These are phyloP conservation scores for Ensete ventricosum DNA, from an alignment of 176 grass and related monocot species.

Conservation along the genomic window DNA sequence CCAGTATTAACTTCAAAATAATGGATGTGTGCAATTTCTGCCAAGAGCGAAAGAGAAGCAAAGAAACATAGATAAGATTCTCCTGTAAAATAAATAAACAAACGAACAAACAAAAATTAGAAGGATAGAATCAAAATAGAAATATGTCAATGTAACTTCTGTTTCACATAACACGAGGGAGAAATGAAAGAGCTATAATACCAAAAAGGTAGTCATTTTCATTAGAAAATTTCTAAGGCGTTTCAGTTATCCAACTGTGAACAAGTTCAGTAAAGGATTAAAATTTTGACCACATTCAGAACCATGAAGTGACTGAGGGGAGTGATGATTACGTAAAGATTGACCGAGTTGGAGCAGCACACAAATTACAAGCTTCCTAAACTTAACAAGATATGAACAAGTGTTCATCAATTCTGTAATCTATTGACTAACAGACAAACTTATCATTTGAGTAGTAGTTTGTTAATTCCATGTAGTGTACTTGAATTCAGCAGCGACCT, in stretches of 20 bases:
- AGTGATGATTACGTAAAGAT: too few species aligned
- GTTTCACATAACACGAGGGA: neutral
- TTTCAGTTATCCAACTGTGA: too few species aligned
- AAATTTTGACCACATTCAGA: too few species aligned
- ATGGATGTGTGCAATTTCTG: slow-evolving; percentile 41
- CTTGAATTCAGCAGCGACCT: neutral
- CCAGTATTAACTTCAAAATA: slow-evolving; percentile 42
- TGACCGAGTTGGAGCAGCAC: too few species aligned
- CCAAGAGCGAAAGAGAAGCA: slow-evolving; percentile 21
- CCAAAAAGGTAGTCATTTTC: too few species aligned
- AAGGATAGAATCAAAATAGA: neutral
- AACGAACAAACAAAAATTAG: neutral
- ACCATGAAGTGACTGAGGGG: too few species aligned
- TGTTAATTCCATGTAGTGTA: neutral
- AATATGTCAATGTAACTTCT: neutral
- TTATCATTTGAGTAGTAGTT: neutral
- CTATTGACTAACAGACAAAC: neutral
- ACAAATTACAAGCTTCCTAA: too few species aligned
- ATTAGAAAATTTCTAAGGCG: too few species aligned
- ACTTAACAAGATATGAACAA: too few species aligned
- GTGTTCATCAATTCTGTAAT: too few species aligned
- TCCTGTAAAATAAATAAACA: neutral
- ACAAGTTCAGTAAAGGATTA: too few species aligned
- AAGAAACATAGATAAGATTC: neutral
- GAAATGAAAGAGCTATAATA: neutral